These are phyloP conservation scores for Talaromyces thailandensis DNA, from an alignment of 495 filamentous ascomycete species.

Conservation along the genomic window DNA sequence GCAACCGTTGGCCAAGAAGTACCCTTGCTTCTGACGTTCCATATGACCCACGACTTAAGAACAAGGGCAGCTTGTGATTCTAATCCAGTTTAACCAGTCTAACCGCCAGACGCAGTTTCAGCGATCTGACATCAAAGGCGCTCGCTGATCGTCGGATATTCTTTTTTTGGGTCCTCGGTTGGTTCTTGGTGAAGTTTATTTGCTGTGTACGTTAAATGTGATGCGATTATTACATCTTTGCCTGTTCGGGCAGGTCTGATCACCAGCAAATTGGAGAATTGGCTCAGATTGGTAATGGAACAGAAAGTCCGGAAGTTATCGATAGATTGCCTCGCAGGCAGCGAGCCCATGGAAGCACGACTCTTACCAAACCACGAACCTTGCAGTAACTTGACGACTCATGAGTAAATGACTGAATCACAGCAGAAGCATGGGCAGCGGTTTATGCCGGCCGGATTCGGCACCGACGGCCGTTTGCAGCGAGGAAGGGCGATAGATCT, in stretches of 20 bases:
- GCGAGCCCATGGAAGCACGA: neutral
- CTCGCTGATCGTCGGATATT: neutral
- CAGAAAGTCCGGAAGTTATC: neutral
- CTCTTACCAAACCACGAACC: too few relatives aligned
- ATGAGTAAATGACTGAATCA: too few relatives aligned
- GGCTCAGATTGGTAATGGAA: neutral
- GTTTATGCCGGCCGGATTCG: neutral
- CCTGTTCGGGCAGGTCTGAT: neutral
- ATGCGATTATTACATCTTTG: neutral
- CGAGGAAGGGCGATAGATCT: neutral
- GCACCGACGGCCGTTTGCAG: neutral
- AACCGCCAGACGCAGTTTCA: neutral
- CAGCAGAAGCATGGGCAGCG: neutral
- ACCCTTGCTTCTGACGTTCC: neutral
- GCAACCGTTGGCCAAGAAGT: neutral
- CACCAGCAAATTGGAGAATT: neutral
- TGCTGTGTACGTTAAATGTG: neutral
- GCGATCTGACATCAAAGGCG: neutral
- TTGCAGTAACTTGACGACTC: too few relatives aligned
- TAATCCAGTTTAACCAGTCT: neutral
- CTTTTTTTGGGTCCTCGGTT: neutral
- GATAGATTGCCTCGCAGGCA: neutral
- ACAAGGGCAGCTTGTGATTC: neutral
- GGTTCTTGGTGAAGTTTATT: too few relatives aligned
- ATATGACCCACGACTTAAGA: neutral